Evolutionary conservation across 192 early-diverging fungal species (phyloP), one percentile per base, ranked within the genome.

Genomic region (Phycomyces nitens): DNA sequence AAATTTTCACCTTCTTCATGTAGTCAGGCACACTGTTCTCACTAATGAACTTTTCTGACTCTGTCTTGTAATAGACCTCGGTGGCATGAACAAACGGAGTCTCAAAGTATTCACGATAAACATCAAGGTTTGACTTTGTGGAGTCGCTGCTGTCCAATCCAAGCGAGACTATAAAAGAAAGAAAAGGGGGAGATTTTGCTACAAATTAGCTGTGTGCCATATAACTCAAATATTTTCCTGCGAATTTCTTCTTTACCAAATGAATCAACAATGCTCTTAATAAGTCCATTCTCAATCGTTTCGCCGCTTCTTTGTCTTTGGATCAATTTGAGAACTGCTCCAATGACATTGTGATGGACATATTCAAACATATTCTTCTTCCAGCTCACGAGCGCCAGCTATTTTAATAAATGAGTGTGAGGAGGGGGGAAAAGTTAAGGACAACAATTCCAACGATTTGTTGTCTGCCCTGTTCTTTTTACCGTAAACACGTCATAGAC

Each of bases 401-500:
- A 68, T 3, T 58, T 20, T 47, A 50, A 12, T 0, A 42, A 57
- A 21, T n/a, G n/a, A 24, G 16, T 15, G 9, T 26, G 18, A 69
- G 16, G 16, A 61, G 53, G 20, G n/a, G 15, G 11, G 40, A 29
- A 38, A 40, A 34, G 5, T 29, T 8, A 55, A 69, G 12, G 15
- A 15, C 43, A n/a, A 29, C 7, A n/a, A 53, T 29, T 12, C 14
- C 16, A 54, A 29, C 39, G 41, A 50, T 14, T 11, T 26, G 26
- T 18, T 29, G 12, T 6, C 26, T 27, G 21, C 9, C 6, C 9
- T 26, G 0, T 27, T 47, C 6, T 60, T 80, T 81, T 82, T 75
- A 99, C 89, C 60, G 92, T 97, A 75, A 95, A 93, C 41, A 99
- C 88, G 60, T 97, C 94, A 69, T 89, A 91, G 23, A 95, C 87